A percentile compares a stretch with the other conserved stretches of the same genome.
Conservation (phyloP, 805 yeast species). For the Nakazawaea wyomingensis region DNA sequence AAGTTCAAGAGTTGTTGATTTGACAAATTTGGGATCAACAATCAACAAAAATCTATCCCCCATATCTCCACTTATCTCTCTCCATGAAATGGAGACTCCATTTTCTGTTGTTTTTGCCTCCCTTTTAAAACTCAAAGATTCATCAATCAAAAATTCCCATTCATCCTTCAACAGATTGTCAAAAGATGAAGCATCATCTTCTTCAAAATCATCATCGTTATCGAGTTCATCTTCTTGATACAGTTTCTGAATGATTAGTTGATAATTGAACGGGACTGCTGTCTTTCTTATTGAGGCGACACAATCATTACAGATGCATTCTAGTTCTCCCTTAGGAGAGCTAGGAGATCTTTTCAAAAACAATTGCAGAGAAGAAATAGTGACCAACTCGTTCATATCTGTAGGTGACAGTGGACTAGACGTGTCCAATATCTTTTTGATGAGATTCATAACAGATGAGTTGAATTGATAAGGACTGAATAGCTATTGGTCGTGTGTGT, state of each 20-base stretch:
- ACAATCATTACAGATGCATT: slow-evolving; percentile 79
- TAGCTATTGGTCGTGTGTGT: neutral
- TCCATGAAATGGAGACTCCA: slow-evolving; percentile 66
- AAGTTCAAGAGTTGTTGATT: slow-evolving; percentile 48
- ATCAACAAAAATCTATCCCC: slow-evolving; percentile 83
- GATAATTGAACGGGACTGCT: slow-evolving; percentile 59
- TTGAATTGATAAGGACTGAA: no score
- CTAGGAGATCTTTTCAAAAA: slow-evolving; percentile 66
- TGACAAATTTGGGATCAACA: slow-evolving; percentile 52
- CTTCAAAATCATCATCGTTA: slow-evolving; percentile 48
- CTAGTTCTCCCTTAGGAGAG: slow-evolving; percentile 84
- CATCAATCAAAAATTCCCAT: slow-evolving; percentile 63
- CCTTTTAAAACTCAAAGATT: slow-evolving; percentile 51
- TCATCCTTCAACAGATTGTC: slow-evolving; percentile 45
- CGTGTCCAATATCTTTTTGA: slow-evolving; percentile 57
- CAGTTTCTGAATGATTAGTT: slow-evolving; percentile 64
- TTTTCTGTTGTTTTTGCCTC: slow-evolving; percentile 38
- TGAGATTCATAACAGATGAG: slow-evolving; percentile 75
- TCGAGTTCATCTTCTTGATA: slow-evolving; percentile 64
- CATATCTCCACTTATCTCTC: slow-evolving; percentile 75
- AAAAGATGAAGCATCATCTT: slow-evolving; percentile 32
- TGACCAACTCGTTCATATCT: slow-evolving; percentile 50
- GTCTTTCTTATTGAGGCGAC: slow-evolving; percentile 67
- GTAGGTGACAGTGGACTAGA: slow-evolving; percentile 26
- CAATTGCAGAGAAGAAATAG: slow-evolving; percentile 76